phyloP scores from a whole-genome alignment of 75 land plant genomes.

The Pinus taeda region DNA sequence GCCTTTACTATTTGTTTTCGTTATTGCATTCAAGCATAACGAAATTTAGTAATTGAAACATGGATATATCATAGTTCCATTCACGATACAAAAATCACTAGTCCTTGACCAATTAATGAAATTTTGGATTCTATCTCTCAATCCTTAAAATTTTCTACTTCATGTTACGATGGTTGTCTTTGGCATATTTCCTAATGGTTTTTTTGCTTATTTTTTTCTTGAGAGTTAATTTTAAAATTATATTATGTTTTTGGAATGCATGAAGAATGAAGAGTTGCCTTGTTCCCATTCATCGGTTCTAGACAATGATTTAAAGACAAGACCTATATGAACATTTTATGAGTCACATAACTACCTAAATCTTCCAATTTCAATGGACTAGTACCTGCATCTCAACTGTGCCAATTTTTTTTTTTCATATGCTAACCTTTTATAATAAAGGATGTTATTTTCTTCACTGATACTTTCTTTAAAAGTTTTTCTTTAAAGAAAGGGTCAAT shows the following conservation, averaged over 20 bases:
- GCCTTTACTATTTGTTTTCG: too few species aligned
- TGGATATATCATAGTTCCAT: too few species aligned
- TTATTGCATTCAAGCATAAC: too few species aligned
- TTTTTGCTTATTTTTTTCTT: background rate
- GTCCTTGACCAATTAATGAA: too few species aligned
- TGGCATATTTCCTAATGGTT: too few species aligned
- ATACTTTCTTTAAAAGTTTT: background rate
- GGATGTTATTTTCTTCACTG: background rate
- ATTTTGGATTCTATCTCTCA: too few species aligned
- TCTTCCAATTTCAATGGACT: background rate
- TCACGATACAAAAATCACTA: too few species aligned
- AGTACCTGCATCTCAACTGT: background rate
- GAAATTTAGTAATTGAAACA: too few species aligned
- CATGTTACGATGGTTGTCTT: too few species aligned
- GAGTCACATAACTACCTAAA: background rate
- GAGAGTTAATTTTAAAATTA: background rate
- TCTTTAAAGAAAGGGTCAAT: background rate
- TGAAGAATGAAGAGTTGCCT: conserved; percentile 8
- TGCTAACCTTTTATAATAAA: background rate
- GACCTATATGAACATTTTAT: background rate
- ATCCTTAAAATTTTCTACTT: too few species aligned
- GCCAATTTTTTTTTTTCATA: background rate
- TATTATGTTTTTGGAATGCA: background rate
- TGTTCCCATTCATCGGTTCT: background rate
- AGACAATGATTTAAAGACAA: background rate